These are phyloP conservation scores for Fusarium sp. DNA, from an alignment of 2,329 filamentous ascomycete genomes.

Conservation along the genomic window DNA sequence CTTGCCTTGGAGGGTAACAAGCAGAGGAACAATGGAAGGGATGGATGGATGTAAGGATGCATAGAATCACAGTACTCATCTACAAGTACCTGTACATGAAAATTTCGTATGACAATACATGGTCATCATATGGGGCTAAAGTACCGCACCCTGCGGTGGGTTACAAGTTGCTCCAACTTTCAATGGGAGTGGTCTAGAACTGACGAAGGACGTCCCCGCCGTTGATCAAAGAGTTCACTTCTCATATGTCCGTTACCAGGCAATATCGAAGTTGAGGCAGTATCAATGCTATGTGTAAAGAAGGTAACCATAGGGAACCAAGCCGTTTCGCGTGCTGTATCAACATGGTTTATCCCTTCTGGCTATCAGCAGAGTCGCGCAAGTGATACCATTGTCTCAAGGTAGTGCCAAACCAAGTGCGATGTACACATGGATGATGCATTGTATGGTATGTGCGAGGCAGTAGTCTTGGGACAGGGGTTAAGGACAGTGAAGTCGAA, in stretches of 20 bases:
- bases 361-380: slow-evolving; percentile 17
- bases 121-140: slow-evolving; percentile 47
- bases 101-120: slow-evolving; percentile 51
- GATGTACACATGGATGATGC: slow-evolving; percentile 21
- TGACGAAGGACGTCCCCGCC: slow-evolving; percentile 22
- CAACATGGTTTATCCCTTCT: slow-evolving; percentile 15
- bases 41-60: slow-evolving; percentile 20
- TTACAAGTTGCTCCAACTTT: slow-evolving; percentile 28
- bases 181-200: slow-evolving; percentile 40
- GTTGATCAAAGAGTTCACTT: slow-evolving; percentile 27
- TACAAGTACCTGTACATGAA: slow-evolving; percentile 46
- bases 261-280: background rate
- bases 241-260: no score
- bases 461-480: slow-evolving; percentile 31
- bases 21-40: slow-evolving; percentile 13
- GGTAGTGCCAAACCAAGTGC: slow-evolving; percentile 37
- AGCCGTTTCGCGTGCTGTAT: slow-evolving; percentile 21
- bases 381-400: slow-evolving; percentile 42
- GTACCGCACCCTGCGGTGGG: slow-evolving; percentile 43
- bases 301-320: slow-evolving; percentile 4
- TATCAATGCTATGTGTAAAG: background rate
- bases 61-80: slow-evolving; percentile 39
- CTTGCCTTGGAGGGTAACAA: slow-evolving; percentile 4
- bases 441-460: slow-evolving; percentile 31
- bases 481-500: slow-evolving; percentile 37